Conservation (phyloP, 139 green algal species). For the Eudorina sp. region DNA sequence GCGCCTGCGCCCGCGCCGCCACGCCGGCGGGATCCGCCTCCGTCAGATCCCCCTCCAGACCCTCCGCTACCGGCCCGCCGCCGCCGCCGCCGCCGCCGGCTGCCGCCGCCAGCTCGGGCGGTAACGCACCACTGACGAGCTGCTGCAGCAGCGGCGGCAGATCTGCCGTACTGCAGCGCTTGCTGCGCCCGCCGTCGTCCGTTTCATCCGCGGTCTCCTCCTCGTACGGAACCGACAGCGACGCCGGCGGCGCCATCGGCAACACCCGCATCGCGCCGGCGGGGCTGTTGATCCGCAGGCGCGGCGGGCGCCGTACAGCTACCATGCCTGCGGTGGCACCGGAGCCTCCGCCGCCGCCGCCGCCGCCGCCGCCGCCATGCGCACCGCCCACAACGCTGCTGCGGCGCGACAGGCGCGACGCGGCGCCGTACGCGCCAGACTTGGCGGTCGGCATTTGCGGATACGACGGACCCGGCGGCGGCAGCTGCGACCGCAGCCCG, state of each 20-base stretch:
- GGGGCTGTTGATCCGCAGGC: background rate
- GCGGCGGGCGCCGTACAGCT: background rate
- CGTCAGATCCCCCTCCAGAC: background rate
- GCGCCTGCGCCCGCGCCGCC: background rate
- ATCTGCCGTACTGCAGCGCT: too few relatives aligned
- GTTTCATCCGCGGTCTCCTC: background rate
- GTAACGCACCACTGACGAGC: background rate
- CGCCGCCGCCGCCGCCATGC: background rate
- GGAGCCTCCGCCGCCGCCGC: background rate
- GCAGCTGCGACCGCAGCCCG: too few relatives aligned
- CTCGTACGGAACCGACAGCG: background rate
- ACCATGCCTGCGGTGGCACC: background rate
- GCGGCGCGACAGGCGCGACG: too few relatives aligned
- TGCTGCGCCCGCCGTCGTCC: background rate
- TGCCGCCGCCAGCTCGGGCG: background rate
- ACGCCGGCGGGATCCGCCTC: background rate
- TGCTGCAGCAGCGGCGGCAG: conserved; percentile 13
- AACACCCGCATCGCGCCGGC: background rate
- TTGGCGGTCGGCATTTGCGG: too few relatives aligned
- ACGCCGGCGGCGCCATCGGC: too few relatives aligned
- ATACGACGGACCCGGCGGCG: too few relatives aligned
- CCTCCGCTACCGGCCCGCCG: conserved; percentile 10
- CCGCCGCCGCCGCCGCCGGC: background rate
- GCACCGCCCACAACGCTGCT: background rate
- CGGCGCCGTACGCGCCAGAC: background rate